Percentiles rank a stretch among this genome's conserved stretches.
phyloP scores from a whole-genome alignment of 1,284 basidiomycete genomes.

The Malassezia slooffiae region DNA sequence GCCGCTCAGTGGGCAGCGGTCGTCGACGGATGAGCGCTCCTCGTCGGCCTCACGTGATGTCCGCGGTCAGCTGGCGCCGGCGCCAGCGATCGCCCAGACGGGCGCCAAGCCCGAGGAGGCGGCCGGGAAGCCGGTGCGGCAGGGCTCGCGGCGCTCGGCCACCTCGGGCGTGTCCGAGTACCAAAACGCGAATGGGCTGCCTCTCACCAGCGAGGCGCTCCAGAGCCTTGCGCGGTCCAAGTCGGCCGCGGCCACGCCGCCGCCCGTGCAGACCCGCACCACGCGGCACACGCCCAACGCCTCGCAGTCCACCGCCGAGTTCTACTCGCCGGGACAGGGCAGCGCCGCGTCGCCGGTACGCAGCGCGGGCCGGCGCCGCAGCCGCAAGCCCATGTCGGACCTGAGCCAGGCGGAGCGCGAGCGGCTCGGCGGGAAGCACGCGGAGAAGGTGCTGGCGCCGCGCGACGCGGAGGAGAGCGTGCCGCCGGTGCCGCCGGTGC shows the following conservation, averaged over 20 bases:
- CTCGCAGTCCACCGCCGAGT: too few relatives aligned
- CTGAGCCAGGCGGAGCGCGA: not conserved
- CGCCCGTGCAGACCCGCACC: not conserved
- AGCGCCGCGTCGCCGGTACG: too few relatives aligned
- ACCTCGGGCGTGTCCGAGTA: not conserved
- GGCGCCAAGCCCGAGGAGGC: not conserved
- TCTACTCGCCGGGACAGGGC: too few relatives aligned
- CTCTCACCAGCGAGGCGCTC: not conserved
- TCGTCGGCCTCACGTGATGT: too few relatives aligned
- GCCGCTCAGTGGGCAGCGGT: constrained; percentile 12
- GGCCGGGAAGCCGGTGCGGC: not conserved
- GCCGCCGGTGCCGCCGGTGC: constrained; percentile 10
- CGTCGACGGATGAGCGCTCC: not conserved
- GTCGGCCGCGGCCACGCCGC: not conserved
- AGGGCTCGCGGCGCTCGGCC: too few relatives aligned
- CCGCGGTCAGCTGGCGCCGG: too few relatives aligned
- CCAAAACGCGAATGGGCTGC: too few relatives aligned
- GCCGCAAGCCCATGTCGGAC: constrained; percentile 2
- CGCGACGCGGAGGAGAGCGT: not conserved
- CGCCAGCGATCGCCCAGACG: too few relatives aligned
- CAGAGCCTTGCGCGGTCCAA: not conserved
- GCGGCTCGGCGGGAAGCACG: not conserved
- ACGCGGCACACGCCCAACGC: too few relatives aligned
- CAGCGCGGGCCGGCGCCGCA: constrained; percentile 1
- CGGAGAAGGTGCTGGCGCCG: too few relatives aligned